These are phyloP conservation scores for Fusarium decemcellulare DNA, from an alignment of 2,329 filamentous ascomycete genomes.

Conservation along the genomic window DNA sequence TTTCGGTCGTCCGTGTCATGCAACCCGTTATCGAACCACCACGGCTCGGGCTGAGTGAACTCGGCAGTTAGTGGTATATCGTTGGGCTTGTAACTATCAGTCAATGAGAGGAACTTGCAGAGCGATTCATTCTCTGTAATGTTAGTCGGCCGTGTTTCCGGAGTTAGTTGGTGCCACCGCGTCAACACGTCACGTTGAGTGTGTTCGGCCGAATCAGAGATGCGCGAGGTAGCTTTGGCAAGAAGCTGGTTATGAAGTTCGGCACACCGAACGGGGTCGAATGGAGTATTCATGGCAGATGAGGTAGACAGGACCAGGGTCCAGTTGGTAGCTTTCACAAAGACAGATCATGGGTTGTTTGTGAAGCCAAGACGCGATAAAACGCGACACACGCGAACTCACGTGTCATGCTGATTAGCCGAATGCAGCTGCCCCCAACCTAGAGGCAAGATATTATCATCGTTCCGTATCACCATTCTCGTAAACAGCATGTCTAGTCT, in stretches of 20 bases:
- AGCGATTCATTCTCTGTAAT: background rate
- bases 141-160: background rate
- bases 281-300: background rate
- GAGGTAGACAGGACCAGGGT: too few species aligned
- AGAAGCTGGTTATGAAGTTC: background rate
- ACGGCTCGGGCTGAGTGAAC: background rate
- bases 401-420: too few species aligned
- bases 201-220: background rate
- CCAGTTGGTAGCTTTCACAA: too few species aligned
- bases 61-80: background rate
- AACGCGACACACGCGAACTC: too few species aligned
- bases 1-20: background rate
- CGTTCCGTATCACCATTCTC: too few species aligned
- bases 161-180: background rate
- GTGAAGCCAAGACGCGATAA: too few species aligned
- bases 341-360: too few species aligned
- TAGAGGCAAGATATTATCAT: too few species aligned
- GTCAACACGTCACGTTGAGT: background rate
- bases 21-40: background rate
- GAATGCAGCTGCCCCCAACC: too few species aligned
- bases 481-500: too few species aligned
- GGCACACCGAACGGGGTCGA: background rate
- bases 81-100: background rate
- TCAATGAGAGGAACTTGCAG: background rate
- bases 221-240: background rate